Base-by-base conservation (phyloP, 2,329 filamentous ascomycete species). In the Neospermospora avenae region DNA sequence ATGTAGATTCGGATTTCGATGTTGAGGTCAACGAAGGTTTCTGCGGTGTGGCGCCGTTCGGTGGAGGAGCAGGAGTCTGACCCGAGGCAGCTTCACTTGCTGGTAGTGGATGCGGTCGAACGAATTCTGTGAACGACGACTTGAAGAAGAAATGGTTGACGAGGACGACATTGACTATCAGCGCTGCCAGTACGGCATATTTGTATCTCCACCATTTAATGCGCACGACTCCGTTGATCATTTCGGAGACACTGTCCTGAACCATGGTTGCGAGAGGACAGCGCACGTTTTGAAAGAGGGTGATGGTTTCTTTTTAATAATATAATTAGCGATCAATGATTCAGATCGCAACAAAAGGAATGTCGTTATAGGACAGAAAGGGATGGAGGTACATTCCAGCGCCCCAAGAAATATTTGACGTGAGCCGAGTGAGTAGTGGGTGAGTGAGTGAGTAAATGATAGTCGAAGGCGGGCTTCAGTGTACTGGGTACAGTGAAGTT, bases 131-230 rank as follows among this genome's bases (percentile, higher is more conserved):
- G 24, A 65, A 49, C 4, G 66, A 59, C 6, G 60, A 41, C 42
- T 67, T 59, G 44, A 66, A 66, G 57, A 67, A 67, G 59, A 69
- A 64, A 37, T 64, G 62, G 48, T 68, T 66, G 59, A 68, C 61
- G 53, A 69, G 57, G 20, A 68, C 35, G 56, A 67, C 35, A 48
- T 68, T 68, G 34, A 68, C 28, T 20, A 68, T 24, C 37, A 68
- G 44, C 25, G 55, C 60, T 8, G 60, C 64, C 20, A 68, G 22
- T 44, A 68, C 13, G 3, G 67, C 34, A n/a, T 63, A 68, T 39
- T 67, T 64, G 42, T 68, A 68, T 48, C 65, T 68, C 61, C 60
- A 64, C 67, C 63, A 68, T 53, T 65, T 66, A 55, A 68, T 65
- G 54, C 64, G 65, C 61, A 60, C 57, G 39, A 66, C 60, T 46